These are phyloP conservation scores for Cryoendolithus antarcticus DNA, from an alignment of 2,329 filamentous ascomycete species.

Conservation along the genomic window DNA sequence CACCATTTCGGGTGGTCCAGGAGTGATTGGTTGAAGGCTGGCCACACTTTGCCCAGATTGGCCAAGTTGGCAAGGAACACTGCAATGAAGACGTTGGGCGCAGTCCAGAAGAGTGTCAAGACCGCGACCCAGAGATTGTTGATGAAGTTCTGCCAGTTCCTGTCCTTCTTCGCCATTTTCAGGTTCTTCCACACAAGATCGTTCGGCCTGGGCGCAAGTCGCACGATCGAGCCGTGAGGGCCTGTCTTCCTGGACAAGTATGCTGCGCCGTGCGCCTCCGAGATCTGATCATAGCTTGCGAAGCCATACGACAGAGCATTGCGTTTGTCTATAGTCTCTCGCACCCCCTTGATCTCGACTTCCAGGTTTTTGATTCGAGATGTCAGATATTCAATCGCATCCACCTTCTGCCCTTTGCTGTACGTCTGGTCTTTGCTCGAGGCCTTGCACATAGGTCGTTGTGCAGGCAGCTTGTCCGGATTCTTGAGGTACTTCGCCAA, in stretches of 20 bases:
- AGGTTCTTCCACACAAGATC: conserved; percentile 97
- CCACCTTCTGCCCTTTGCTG: conserved; percentile 61
- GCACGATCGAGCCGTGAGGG: conserved; percentile 63
- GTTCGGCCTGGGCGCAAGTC: conserved; percentile 70
- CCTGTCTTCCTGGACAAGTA: conserved; percentile 70
- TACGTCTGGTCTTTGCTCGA: conserved; percentile 66
- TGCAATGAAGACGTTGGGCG: conserved; percentile 85
- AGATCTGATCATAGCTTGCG: conserved; percentile 80
- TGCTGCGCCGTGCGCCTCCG: conserved; percentile 77
- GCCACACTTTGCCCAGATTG: conserved; percentile 73
- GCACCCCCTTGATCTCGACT: conserved; percentile 68
- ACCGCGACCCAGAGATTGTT: conserved; percentile 76
- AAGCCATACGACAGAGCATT: conserved; percentile 89
- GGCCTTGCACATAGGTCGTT: conserved; percentile 65
- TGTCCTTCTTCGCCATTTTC: conserved; percentile 53
- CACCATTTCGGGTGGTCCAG: conserved; percentile 53
- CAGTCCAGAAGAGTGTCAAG: conserved; percentile 76
- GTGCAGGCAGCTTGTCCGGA: conserved; percentile 63
- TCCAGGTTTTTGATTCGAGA: conserved; percentile 78
- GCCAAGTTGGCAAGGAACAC: conserved; percentile 80
- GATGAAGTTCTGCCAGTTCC: conserved; percentile 60
- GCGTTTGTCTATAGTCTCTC: conserved; percentile 70
- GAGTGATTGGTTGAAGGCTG: conserved; percentile 56
- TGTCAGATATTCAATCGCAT: conserved; percentile 89
- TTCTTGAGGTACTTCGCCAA: conserved; percentile 86